Percentiles rank a stretch among this genome's conserved stretches.
Evolutionary conservation across 108 stramenopile genomes (phyloP).

Genomic region (Epipyxis sp.): DNA sequence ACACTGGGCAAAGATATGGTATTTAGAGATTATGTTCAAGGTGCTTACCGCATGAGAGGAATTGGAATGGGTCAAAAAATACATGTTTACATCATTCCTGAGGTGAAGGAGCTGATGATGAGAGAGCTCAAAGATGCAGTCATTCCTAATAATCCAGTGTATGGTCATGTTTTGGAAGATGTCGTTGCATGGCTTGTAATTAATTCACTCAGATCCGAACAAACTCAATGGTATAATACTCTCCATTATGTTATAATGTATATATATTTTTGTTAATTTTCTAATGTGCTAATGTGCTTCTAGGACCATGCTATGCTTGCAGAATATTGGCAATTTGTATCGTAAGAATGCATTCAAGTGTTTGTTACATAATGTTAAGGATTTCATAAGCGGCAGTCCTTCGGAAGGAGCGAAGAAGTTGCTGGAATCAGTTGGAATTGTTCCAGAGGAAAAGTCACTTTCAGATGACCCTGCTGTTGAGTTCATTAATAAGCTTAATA

Average conservation of each 20-base stretch:
- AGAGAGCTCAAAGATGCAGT: conserved; percentile 33
- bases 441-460: background rate
- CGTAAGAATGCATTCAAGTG: conserved; percentile 35
- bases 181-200: conserved; percentile 37
- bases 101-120: conserved; percentile 37
- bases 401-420: background rate
- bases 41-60: conserved; percentile 39
- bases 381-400: too few species aligned
- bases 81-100: conserved; percentile 28
- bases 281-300: too few species aligned
- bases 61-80: conserved; percentile 38
- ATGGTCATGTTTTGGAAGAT: conserved; percentile 1
- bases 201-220: conserved; percentile 27
- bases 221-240: conserved; percentile 30
- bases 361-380: background rate
- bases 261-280: too few species aligned
- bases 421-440: background rate
- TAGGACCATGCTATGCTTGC: conserved; percentile 35
- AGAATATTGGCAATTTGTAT: conserved; percentile 39
- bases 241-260: too few species aligned
- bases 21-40: conserved; percentile 41
- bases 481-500: conserved; percentile 1
- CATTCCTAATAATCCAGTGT: background rate
- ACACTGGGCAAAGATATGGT: conserved; percentile 45
- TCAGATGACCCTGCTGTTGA: background rate